Percentiles rank a stretch among this genome's conserved stretches.
Conservation (phyloP, 2,329 filamentous ascomycete genomes). For the Fusarium sp. region DNA sequence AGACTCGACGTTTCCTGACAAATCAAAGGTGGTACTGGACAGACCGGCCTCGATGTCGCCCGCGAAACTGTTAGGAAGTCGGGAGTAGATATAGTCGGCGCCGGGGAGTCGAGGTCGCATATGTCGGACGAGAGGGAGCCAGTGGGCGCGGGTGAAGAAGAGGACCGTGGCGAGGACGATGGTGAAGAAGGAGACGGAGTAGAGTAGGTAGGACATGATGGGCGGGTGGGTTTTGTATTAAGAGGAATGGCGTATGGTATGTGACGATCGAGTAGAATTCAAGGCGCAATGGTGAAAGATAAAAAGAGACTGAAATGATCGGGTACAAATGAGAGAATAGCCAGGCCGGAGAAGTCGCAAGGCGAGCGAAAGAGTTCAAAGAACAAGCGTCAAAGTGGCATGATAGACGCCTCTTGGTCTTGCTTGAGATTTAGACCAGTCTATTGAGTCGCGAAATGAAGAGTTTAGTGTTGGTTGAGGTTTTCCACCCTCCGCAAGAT, state of each 20-base stretch:
- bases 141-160: constrained; percentile 82
- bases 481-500: constrained; percentile 16
- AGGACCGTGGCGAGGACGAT: constrained; percentile 78
- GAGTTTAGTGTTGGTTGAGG: constrained; percentile 12
- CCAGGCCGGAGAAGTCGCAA: constrained; percentile 20
- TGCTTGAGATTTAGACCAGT: constrained; percentile 12
- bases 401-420: constrained; percentile 25
- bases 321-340: constrained; percentile 31
- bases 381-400: constrained; percentile 28
- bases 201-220: constrained; percentile 83
- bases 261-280: constrained; percentile 7
- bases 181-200: constrained; percentile 77
- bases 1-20: constrained; percentile 80
- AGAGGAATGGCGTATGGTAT: not conserved
- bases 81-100: constrained; percentile 76
- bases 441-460: constrained; percentile 6
- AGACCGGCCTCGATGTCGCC: constrained; percentile 90
- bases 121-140: constrained; percentile 77
- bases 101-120: constrained; percentile 63
- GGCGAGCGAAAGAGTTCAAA: constrained; percentile 16
- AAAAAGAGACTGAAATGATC: constrained; percentile 17
- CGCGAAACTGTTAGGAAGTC: constrained; percentile 80
- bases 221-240: constrained; percentile 6
- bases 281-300: not conserved
- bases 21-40: constrained; percentile 83